phyloP scores from a whole-genome alignment of 2,329 filamentous ascomycete genomes.

The Parafenestella ontariensis region DNA sequence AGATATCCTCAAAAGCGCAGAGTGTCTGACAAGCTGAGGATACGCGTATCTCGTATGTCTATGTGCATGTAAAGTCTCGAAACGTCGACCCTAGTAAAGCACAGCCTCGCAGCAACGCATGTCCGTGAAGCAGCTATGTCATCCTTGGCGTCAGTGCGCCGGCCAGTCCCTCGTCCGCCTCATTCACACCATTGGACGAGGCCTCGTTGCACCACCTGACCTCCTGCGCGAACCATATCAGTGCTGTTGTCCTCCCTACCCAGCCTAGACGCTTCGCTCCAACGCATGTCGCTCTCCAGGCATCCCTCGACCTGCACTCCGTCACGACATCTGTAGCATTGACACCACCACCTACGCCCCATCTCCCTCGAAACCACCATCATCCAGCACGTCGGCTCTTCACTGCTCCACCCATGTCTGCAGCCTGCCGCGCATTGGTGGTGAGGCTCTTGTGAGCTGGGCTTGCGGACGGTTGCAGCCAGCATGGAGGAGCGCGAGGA shows the following conservation, averaged over 20 bases:
- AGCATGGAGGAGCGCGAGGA: conserved; percentile 44
- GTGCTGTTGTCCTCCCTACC: neutral
- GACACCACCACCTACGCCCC: neutral
- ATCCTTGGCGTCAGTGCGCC: conserved; percentile 12
- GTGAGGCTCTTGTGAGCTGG: conserved; percentile 43
- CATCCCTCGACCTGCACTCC: conserved; percentile 7
- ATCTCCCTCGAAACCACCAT: neutral
- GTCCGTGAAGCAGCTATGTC: conserved; percentile 13
- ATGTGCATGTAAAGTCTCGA: conserved; percentile 14
- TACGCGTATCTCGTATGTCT: conserved; percentile 15
- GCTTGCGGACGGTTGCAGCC: conserved; percentile 23
- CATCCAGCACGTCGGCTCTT: conserved; percentile 3
- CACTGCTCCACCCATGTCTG: conserved; percentile 33
- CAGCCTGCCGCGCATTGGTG: conserved; percentile 29
- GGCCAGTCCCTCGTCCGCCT: conserved; percentile 14
- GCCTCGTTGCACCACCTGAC: conserved; percentile 8
- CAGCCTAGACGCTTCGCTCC: neutral
- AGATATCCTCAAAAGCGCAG: conserved; percentile 2
- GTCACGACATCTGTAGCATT: conserved; percentile 14
- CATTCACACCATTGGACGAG: conserved; percentile 10
- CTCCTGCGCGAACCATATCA: neutral
- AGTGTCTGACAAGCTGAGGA: conserved; percentile 9
- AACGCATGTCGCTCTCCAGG: neutral
- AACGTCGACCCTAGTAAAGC: neutral
- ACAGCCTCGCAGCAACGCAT: conserved; percentile 12